Percentiles rank a stretch among this genome's conserved stretches.
Conservation (phyloP, 352 stramenopile genomes). For the Globisporangium viniferum region DNA sequence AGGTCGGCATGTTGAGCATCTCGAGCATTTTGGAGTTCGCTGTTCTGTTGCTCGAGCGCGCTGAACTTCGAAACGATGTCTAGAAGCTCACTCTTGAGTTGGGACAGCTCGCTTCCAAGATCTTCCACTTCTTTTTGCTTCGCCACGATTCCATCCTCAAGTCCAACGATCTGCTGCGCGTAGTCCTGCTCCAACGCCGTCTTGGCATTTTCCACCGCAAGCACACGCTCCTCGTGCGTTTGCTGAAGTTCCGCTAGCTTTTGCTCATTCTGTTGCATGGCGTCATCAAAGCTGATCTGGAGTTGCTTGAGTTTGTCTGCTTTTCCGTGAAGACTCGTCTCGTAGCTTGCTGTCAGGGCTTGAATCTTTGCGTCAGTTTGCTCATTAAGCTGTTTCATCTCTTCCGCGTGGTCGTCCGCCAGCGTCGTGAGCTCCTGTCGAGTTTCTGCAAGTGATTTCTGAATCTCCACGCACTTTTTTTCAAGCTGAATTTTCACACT, state of each 20-base stretch:
- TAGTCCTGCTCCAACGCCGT: slow-evolving; percentile 15
- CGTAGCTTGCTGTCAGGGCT: not conserved
- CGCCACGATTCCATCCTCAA: slow-evolving; percentile 7
- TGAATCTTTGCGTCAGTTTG: slow-evolving; percentile 1
- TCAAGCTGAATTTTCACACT: slow-evolving; percentile 3
- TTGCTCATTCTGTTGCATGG: slow-evolving; percentile 13
- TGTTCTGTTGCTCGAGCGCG: not conserved
- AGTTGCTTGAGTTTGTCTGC: slow-evolving; percentile 8
- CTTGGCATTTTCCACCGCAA: slow-evolving; percentile 1
- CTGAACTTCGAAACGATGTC: not conserved
- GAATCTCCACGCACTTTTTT: not conserved
- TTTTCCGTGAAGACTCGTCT: slow-evolving; percentile 5
- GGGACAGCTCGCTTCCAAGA: slow-evolving; percentile 1
- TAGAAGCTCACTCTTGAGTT: not conserved
- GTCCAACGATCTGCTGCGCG: slow-evolving; percentile 14
- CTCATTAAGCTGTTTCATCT: not conserved
- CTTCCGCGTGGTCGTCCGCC: not conserved
- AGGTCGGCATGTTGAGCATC: not conserved
- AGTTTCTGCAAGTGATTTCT: not conserved
- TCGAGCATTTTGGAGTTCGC: not conserved
- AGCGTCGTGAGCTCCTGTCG: not conserved
- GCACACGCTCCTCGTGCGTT: slow-evolving; percentile 17
- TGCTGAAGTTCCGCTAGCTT: slow-evolving; percentile 21
- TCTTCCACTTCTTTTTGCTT: slow-evolving; percentile 12
- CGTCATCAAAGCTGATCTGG: not conserved